Base-by-base conservation (phyloP, 495 filamentous ascomycete species). In the Hypoxylon crocopeplum region DNA sequence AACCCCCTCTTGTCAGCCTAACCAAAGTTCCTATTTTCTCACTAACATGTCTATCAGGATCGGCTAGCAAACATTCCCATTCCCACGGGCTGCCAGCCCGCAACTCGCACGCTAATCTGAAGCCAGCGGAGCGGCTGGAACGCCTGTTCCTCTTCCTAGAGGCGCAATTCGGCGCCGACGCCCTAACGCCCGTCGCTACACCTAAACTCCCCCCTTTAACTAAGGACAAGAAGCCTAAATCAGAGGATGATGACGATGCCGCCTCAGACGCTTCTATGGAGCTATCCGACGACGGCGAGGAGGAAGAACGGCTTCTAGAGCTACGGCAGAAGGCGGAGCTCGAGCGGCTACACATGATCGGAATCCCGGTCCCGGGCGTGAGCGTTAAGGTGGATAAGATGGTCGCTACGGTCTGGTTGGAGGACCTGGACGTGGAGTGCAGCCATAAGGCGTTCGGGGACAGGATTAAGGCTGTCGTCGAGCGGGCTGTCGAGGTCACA, bases 141-240 rank as follows among this genome's bases (percentile, higher is more conserved):
- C 88, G 93, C 24, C 84, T 98, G 22, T 88, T 91, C 73, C 89
- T 97, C 84, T 96, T 98, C 79, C 88, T 98, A 19, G 95, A 98
- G 75, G 89, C 92, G 2, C 94, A 98, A 69, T 98, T 98, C 66
- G 95, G 94, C 34, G 79, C 82, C 15, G 82, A 91, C 41, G 86
- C 90, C 60, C 75, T 91, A 12, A 74, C 79, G 0, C 92, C 92
- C 0, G 87, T 98, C 62, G 79, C 85, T 19, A 79, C 80, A 0
- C 90, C 91, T 3, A 86, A 85, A 44, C 63, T 86, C 3, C 62
- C 72, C 2, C 51, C 73, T n/a, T 24, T 68, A 3, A 42, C 68
- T 41, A 71, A 21, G 38, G 61, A 44, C 51, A 78, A 63, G 70
- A 75, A 69, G 55, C 62, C 54, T 7, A 63, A 66, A 5, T 6